These are phyloP conservation scores for Penicillium flavigenum DNA, from an alignment of 495 filamentous ascomycete species.

Conservation along the genomic window DNA sequence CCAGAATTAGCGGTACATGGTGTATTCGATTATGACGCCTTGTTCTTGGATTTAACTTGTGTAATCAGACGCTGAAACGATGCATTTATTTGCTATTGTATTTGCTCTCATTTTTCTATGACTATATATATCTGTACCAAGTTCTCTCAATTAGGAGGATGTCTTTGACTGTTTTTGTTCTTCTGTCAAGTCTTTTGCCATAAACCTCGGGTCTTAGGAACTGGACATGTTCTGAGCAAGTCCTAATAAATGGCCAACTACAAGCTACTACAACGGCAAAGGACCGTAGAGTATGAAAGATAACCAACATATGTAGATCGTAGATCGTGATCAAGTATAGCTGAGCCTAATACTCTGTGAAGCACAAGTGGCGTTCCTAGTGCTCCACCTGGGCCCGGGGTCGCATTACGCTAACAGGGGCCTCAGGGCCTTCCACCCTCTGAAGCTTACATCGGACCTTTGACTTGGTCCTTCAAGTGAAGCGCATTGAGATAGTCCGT, in stretches of 20 bases:
- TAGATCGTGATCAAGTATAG: too few species aligned
- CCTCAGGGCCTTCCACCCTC: too few species aligned
- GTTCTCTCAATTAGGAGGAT: slow-evolving; percentile 6
- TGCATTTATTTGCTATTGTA: slow-evolving; percentile 6
- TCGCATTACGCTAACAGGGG: too few species aligned
- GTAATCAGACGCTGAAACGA: slow-evolving; percentile 17
- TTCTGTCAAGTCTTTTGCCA: background rate
- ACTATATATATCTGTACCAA: slow-evolving; percentile 20
- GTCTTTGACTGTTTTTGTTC: slow-evolving; percentile 4
- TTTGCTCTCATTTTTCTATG: slow-evolving; percentile 39
- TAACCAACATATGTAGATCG: too few species aligned
- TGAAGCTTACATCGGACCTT: too few species aligned
- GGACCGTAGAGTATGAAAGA: too few species aligned
- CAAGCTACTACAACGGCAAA: background rate
- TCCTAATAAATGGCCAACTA: background rate
- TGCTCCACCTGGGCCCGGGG: too few species aligned
- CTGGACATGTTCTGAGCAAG: background rate
- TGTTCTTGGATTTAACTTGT: slow-evolving; percentile 15
- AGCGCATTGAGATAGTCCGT: too few species aligned
- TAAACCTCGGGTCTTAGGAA: background rate
- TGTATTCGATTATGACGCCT: background rate
- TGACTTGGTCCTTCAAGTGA: too few species aligned
- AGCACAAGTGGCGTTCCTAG: too few species aligned
- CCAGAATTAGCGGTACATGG: background rate
- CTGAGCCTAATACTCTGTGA: too few species aligned